Conservation (phyloP, 768 basidiomycete species). For the Clavaria fumosa region DNA sequence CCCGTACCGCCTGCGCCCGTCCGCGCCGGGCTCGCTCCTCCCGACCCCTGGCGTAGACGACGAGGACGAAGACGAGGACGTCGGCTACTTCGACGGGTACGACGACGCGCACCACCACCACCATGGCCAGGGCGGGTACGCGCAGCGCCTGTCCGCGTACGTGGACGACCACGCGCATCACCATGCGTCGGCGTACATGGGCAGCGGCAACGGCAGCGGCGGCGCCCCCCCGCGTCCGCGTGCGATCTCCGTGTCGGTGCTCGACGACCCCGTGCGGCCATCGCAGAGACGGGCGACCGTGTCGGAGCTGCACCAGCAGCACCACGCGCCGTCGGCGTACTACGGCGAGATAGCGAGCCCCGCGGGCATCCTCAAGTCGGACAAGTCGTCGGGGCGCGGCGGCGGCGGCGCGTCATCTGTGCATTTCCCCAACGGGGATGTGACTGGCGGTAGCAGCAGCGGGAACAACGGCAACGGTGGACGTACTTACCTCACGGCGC, state of each 20-base stretch:
- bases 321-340: conserved; percentile 38
- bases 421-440: conserved; percentile 55
- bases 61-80: conserved; percentile 59
- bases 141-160: conserved; percentile 50
- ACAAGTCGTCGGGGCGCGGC: conserved; percentile 35
- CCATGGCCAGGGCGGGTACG: conserved; percentile 32
- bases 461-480: conserved; percentile 40
- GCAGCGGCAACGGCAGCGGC: conserved; percentile 35
- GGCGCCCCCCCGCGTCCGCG: conserved; percentile 35
- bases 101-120: conserved; percentile 26
- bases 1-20: conserved; percentile 63
- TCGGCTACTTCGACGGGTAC: conserved; percentile 52
- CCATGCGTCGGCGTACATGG: conserved; percentile 36
- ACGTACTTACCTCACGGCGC: conserved; percentile 55
- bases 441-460: no score
- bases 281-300: conserved; percentile 49
- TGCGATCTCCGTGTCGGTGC: conserved; percentile 77
- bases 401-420: conserved; percentile 35
- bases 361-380: conserved; percentile 45
- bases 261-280: conserved; percentile 64
- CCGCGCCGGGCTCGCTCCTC: conserved; percentile 43
- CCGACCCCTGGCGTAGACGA: conserved; percentile 56
- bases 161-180: no score
- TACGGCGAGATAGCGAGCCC: conserved; percentile 38
- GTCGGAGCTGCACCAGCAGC: conserved; percentile 34